Evolutionary conservation across 257 asterid species (phyloP), one percentile per base, ranked within the genome.

Genomic region (Apocynum venetum): DNA sequence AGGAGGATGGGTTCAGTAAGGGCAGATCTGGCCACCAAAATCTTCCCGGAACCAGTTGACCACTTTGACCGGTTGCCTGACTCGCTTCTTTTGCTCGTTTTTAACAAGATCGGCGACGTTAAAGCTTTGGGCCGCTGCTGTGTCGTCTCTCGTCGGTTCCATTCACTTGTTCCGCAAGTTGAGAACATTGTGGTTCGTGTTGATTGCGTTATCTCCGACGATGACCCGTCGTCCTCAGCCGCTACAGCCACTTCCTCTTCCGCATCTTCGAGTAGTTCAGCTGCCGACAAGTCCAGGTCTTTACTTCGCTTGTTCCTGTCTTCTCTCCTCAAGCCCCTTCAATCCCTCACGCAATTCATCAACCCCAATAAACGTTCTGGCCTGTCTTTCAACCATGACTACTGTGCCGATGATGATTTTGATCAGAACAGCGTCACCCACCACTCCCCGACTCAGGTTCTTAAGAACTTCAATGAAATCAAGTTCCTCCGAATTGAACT

Each of bases 201-300:
- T 69, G 98, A 94, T 73, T 94, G 98, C 82, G 98, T 94, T 8
- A 91, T 92, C 82, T 94, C 96, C 76, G 97, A 92, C 73, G 98
- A 94, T 46, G 94, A 90, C 51, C 81, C 92, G 9, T 80, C 92
- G 57, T 47, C 85, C 36, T 76, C 80, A 2, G 38, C 80, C 7
- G 38, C 72, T 15, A 51, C 80, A 49, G 40, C 86, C 31, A 74
- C 81, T 25, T 80, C 79, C 41, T 80, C 84, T 4, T 40, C 77
- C 38, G 72, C 77, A 7, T 31, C 74, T 56, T 55, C 78, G 0
- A 57, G 77, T 0, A 31, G 78, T 67, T 20, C 78, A 1, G 80
- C 84, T 17, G 77, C 89, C 4, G 87, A 84, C 77, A 90, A 88
- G 84, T 84, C 94, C 11, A 91, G 94, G 73, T 89, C 97, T 4